Conservation (phyloP, 2,329 filamentous ascomycete species). For the Fusarium sulawesiense region DNA sequence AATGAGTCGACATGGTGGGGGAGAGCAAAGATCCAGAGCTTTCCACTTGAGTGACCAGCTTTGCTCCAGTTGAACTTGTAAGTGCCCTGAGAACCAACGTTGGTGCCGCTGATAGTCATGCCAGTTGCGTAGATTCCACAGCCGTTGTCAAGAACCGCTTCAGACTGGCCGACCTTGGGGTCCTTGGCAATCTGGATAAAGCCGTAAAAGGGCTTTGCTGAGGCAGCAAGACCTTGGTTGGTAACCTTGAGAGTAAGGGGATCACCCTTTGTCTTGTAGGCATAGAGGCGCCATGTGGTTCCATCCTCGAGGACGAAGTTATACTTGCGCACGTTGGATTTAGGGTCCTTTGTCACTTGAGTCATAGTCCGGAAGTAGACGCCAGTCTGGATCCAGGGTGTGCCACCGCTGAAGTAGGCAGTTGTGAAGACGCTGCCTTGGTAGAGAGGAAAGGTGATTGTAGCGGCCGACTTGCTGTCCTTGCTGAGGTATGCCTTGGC, state of each 20-base stretch:
- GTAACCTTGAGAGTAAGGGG: constrained; percentile 75
- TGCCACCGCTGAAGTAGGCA: constrained; percentile 75
- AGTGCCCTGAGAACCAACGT: constrained; percentile 68
- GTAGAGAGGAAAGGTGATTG: constrained; percentile 82
- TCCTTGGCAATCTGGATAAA: constrained; percentile 87
- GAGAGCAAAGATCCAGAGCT: constrained; percentile 85
- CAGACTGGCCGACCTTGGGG: constrained; percentile 64
- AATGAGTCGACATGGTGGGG: constrained; percentile 88
- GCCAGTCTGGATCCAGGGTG: constrained; percentile 78
- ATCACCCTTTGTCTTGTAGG: constrained; percentile 67
- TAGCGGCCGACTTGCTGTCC: constrained; percentile 62
- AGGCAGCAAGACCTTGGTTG: constrained; percentile 73
- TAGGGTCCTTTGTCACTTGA: constrained; percentile 65
- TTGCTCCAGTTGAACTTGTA: constrained; percentile 83
- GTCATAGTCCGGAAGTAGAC: constrained; percentile 79
- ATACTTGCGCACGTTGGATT: constrained; percentile 79
- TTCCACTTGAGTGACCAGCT: constrained; percentile 68
- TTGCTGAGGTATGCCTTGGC: constrained; percentile 75
- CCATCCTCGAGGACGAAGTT: constrained; percentile 77
- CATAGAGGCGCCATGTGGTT: constrained; percentile 84
- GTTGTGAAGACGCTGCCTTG: constrained; percentile 94
- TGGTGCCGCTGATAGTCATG: constrained; percentile 72
- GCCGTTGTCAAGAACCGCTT: constrained; percentile 78
- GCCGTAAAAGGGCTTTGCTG: constrained; percentile 77
- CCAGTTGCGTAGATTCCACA: constrained; percentile 79